Base-by-base conservation (phyloP, 495 filamentous ascomycete genomes). In the Daldinia childiae region DNA sequence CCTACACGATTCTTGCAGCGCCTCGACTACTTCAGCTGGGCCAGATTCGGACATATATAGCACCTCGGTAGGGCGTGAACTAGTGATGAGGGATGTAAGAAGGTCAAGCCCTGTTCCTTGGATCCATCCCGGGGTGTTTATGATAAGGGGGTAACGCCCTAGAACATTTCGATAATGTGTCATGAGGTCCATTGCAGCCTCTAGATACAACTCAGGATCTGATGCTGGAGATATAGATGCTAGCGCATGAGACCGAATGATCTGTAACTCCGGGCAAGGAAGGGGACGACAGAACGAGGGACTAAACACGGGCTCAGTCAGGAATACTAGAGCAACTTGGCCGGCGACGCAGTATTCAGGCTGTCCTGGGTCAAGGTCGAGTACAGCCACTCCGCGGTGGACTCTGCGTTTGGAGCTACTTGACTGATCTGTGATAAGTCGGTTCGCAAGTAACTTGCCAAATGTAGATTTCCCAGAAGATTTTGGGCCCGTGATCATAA, bases 401-500 rank as follows among this genome's bases (percentile, higher is more conserved):
- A 32, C 48, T 57, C 43, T 60, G 15, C 62, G 69, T 48, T 69
- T 78, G 76, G 80, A 41, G 24, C 51, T 27, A 70, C 61, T 6
- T 45, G 58, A 12, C 71, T 66, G 62, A 50, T 77, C 76, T 21
- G 88, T 90, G 26, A 95, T 80, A n/a, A 94, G 82, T 66, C 88
- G 86, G 77, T 97, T 97, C 12, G 86, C 77, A 19, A 97, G 82
- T n/a, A 93, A 81, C 55, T 89, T 91, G 48, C 88, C 87, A 71
- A 97, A 94, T 0, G 92, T 95, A 3, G 93, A 97, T 77, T 97
- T 97, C 15, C 94, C 94, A 14, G 93, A 91, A 1, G 87, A 90
- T 65, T 96, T 95, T 1, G 93, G 90, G 1, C 94, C 94, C 58
- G 90, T 92, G 3, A 95, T 77, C 63, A 95, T 82, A 4, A 89